Evolutionary conservation across 768 basidiomycete genomes (phyloP), one percentile per base, ranked within the genome.

Genomic region (Saitozyma sp.): DNA sequence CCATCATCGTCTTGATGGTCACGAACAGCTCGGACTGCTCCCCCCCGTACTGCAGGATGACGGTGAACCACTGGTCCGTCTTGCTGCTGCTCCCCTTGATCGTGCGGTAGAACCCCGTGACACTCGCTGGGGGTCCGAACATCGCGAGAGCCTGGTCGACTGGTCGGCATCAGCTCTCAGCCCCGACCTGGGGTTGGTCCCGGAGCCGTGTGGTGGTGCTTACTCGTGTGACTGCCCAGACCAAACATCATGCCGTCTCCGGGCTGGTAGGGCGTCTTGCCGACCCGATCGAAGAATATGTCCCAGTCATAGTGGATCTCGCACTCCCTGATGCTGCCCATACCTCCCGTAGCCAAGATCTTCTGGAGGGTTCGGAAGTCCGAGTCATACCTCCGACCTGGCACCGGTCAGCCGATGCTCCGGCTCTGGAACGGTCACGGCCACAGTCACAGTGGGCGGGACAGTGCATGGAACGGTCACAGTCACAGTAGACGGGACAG

Each of bases 321-420:
- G 49, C 54, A 61, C 42, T 68, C 65, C 41, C 57, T 58, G 50
- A 73, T 61, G 40, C 58, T 48, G 37, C 71, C 71, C 11, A 68
- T 40, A 8, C 42, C 50, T 7, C 62, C 60, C 14, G 46, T 40
- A 16, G 64, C 41, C 13, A 73, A 16, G 56, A 73, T 41, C 16
- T 62, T 62, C 54, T 68, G 48, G 52, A 69, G 60, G 17, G 70
- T 68, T n/a, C 65, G 56, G 49, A 66, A 71, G 50, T 66, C 65
- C n/a, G 65, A 62, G 53, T 73, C 71, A 58, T 70, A 73, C 46
- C 71, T 63, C n/a, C 71, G 62, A 41, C 50, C 64, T 65, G 20
- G 38, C 6, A 29, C 29, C 29, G 29, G 29, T 29, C 29, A 29
- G 29, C 29, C 2, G 29, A 29, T 29, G 29, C 29, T 29, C 29